Evolutionary conservation across 306 rosid species (phyloP).

Genomic region (cucumber (Cucumis sativus)): Cucumber_9930_V3 NC_026655.2:2246501-2247000

Average conservation of each 20-base stretch:
- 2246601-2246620: no score
- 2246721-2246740: no score
- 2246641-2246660: background rate
- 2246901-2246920: slow-evolving; percentile 57
- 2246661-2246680: background rate
- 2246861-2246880: background rate
- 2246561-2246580: background rate
- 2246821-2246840: slow-evolving; percentile 46
- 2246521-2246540: no score
- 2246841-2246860: slow-evolving; percentile 23
- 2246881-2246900: background rate
- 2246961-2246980: background rate
- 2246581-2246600: no score
- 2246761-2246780: background rate
- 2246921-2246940: slow-evolving; percentile 22
- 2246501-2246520: no score
- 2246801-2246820: slow-evolving; percentile 50
- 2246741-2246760: slow-evolving; percentile 7
- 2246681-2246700: background rate
- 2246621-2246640: no score
- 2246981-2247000: slow-evolving; percentile 37
- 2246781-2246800: background rate
- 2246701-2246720: no score
- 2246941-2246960: no score
- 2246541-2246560: no score